phyloP scores from a whole-genome alignment of 176 grass and related monocot species.

The Rhipidocladum racemiflorum region DNA sequence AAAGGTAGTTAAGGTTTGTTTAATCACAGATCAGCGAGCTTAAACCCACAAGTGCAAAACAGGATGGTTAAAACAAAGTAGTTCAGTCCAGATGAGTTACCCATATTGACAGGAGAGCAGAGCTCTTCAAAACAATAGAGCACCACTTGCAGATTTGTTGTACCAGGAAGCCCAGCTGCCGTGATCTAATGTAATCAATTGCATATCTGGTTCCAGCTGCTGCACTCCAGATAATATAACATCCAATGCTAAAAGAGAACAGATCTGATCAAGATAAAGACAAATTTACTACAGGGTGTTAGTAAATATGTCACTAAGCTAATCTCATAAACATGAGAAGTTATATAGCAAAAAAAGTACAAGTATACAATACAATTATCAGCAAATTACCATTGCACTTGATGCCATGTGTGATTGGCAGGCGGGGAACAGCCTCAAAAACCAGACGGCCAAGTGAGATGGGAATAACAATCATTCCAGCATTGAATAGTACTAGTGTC shows the following conservation, averaged over 20 bases:
- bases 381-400: slow-evolving; percentile 95
- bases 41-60: not conserved
- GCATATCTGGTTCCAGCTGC: slow-evolving; percentile 76
- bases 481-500: slow-evolving; percentile 91
- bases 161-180: slow-evolving; percentile 55
- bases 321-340: not conserved
- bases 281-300: not conserved
- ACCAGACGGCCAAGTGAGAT: slow-evolving; percentile 83
- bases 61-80: slow-evolving; percentile 1
- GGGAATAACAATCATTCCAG: slow-evolving; percentile 86
- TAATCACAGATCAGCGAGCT: not conserved
- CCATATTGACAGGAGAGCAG: slow-evolving; percentile 88
- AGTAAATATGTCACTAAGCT: not conserved
- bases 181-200: slow-evolving; percentile 77
- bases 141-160: slow-evolving; percentile 92
- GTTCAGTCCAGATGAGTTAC: slow-evolving; percentile 41
- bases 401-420: slow-evolving; percentile 91
- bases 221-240: slow-evolving; percentile 80
- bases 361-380: not conserved
- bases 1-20: not conserved
- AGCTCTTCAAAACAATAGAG: slow-evolving; percentile 79
- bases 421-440: slow-evolving; percentile 82
- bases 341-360: not conserved
- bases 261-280: slow-evolving; percentile 49
- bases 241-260: slow-evolving; percentile 96